Conservation (phyloP, 768 basidiomycete genomes). For the Cantharellus cinnabarinus region DNA sequence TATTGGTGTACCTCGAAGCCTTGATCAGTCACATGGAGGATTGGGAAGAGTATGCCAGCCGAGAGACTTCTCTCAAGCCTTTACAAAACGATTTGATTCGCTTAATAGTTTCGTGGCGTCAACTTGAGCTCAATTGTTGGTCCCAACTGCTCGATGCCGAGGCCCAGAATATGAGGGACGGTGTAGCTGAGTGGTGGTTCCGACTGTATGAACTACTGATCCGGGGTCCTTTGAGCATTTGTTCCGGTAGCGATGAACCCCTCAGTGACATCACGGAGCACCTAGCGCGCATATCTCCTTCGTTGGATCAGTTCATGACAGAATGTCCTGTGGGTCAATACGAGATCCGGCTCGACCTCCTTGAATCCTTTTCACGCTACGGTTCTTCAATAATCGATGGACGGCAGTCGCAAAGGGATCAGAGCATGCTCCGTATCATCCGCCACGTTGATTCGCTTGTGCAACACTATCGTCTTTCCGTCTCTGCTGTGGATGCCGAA, state of each 20-base stretch:
- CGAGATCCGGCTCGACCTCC: constrained; percentile 38
- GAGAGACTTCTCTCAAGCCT: constrained; percentile 56
- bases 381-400: constrained; percentile 19
- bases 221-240: constrained; percentile 28
- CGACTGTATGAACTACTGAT: constrained; percentile 62
- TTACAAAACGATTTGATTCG: constrained; percentile 44
- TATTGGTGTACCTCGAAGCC: constrained; percentile 68
- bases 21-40: constrained; percentile 74
- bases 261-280: constrained; percentile 26
- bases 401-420: constrained; percentile 16
- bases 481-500: constrained; percentile 24
- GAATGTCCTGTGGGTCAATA: constrained; percentile 75
- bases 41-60: constrained; percentile 92
- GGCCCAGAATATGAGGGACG: constrained; percentile 22
- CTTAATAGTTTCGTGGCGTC: constrained; percentile 76
- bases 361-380: constrained; percentile 46
- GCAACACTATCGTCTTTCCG: constrained; percentile 44
- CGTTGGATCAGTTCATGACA: constrained; percentile 63
- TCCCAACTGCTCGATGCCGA: constrained; percentile 57
- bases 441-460: constrained; percentile 41
- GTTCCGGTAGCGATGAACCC: constrained; percentile 19
- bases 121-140: constrained; percentile 81
- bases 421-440: constrained; percentile 28
- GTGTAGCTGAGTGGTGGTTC: constrained; percentile 70
- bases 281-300: constrained; percentile 43